These are phyloP conservation scores for Fomitopsis pinicola DNA, from an alignment of 1,284 basidiomycete genomes.

Conservation along the genomic window DNA sequence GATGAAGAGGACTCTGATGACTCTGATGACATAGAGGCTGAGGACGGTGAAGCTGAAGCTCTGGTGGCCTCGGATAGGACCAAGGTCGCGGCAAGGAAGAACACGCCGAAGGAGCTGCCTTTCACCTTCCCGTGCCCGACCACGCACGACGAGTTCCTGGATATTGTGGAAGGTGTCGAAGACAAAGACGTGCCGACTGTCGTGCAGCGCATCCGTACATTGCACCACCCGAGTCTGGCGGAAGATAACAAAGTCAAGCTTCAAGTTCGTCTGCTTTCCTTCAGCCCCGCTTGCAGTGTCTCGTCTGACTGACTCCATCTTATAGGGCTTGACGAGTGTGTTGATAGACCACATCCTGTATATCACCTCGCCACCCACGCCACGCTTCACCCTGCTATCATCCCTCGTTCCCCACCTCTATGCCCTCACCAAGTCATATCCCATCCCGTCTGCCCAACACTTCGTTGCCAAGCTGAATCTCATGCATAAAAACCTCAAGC, in stretches of 20 bases:
- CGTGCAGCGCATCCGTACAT: slow-evolving; percentile 85
- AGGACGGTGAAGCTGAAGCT: slow-evolving; percentile 40
- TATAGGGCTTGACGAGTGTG: slow-evolving; percentile 69
- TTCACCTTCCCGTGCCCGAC: slow-evolving; percentile 91
- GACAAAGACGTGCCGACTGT: slow-evolving; percentile 79
- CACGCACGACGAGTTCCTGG: slow-evolving; percentile 85
- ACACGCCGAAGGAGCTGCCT: slow-evolving; percentile 61
- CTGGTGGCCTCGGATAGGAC: slow-evolving; percentile 17
- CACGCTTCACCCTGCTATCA: slow-evolving; percentile 60
- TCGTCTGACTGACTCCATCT: not conserved
- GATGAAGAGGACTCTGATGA: slow-evolving; percentile 27
- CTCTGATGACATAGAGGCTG: slow-evolving; percentile 27
- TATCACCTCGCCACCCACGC: slow-evolving; percentile 59
- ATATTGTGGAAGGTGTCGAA: slow-evolving; percentile 68
- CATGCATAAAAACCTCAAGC: slow-evolving; percentile 78
- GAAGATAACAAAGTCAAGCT: slow-evolving; percentile 91
- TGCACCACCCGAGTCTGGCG: slow-evolving; percentile 89
- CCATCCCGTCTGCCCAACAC: slow-evolving; percentile 55
- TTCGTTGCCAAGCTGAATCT: slow-evolving; percentile 8
- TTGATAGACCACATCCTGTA: slow-evolving; percentile 92
- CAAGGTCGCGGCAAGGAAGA: slow-evolving; percentile 14
- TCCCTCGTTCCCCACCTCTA: slow-evolving; percentile 76
- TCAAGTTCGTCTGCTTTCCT: slow-evolving; percentile 50
- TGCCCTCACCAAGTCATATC: slow-evolving; percentile 79
- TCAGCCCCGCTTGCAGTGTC: not conserved